Evolutionary conservation across 106 monocot genomes (phyloP).

Genomic region (Iris macrosiphon): DNA sequence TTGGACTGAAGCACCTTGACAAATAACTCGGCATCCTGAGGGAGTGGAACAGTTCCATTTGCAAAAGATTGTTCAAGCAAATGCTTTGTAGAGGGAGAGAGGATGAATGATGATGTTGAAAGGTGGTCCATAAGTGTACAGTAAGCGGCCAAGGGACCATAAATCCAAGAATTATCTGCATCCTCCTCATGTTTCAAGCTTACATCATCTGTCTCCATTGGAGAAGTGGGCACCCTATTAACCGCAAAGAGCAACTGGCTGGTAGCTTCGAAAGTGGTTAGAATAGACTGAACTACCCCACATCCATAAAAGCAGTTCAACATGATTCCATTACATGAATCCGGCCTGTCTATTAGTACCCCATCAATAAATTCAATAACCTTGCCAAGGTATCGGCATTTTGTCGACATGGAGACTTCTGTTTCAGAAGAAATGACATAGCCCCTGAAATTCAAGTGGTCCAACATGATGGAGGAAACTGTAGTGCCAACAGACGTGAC

Average conservation of each 20-base stretch:
- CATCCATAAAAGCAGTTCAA: conserved; percentile 71
- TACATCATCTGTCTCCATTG: conserved; percentile 87
- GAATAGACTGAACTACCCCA: conserved; percentile 71
- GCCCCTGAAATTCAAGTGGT: conserved; percentile 84
- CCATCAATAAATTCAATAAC: conserved; percentile 85
- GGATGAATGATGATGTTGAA: conserved; percentile 80
- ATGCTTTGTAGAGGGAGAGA: conserved; percentile 65
- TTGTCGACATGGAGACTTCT: conserved; percentile 56
- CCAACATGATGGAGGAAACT: conserved; percentile 59
- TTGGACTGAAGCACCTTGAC: conserved; percentile 91
- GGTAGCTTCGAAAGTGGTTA: conserved; percentile 94
- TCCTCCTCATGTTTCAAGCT: conserved; percentile 48
- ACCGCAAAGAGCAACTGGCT: conserved; percentile 93
- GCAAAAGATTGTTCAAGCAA: conserved; percentile 85
- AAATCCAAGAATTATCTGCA: conserved; percentile 66
- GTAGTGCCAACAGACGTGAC: conserved; percentile 62
- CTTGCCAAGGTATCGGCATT: conserved; percentile 95
- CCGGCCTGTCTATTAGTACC: conserved; percentile 79
- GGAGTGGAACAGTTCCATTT: conserved; percentile 45
- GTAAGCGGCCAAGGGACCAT: conserved; percentile 86
- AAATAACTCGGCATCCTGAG: conserved; percentile 68
- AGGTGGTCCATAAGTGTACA: conserved; percentile 82
- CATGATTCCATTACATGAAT: conserved; percentile 85
- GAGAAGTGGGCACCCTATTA: conserved; percentile 75
- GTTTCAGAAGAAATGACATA: conserved; percentile 31